Percentiles rank a stretch among this genome's conserved stretches.
These are phyloP conservation scores for Actinomortierella wolfii DNA, from an alignment of 371 early-diverging fungal genomes.

Conservation along the genomic window DNA sequence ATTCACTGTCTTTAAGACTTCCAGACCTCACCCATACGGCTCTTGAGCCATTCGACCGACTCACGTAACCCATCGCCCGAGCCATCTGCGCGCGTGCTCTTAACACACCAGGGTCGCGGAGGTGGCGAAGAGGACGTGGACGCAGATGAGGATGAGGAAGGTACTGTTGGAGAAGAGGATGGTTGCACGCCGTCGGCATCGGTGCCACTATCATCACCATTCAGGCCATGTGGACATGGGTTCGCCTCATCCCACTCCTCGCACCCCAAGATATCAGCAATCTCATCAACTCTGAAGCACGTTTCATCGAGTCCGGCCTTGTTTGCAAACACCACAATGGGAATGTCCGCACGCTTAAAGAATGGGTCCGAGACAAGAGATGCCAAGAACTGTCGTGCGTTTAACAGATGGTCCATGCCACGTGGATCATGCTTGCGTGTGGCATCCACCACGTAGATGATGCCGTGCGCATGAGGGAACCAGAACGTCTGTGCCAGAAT, in stretches of 20 bases:
- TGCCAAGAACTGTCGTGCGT: constrained; percentile 33
- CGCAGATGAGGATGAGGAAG: too few species aligned
- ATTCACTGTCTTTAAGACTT: background rate
- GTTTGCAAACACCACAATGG: constrained; percentile 44
- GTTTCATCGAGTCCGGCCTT: constrained; percentile 43
- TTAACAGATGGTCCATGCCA: constrained; percentile 37
- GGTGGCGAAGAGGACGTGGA: too few species aligned
- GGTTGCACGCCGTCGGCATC: too few species aligned
- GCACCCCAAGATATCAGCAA: constrained; percentile 44
- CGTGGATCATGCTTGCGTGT: constrained; percentile 46
- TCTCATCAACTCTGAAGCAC: constrained; percentile 41
- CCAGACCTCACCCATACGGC: constrained; percentile 42
- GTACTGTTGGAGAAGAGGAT: too few species aligned
- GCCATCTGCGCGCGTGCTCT: constrained; percentile 40
- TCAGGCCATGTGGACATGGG: background rate
- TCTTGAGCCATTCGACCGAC: constrained; percentile 45
- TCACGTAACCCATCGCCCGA: constrained; percentile 36
- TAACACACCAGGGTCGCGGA: constrained; percentile 41
- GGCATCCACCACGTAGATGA: constrained; percentile 43
- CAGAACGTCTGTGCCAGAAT: constrained; percentile 40
- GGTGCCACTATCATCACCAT: too few species aligned
- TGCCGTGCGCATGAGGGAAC: constrained; percentile 44
- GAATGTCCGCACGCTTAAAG: constrained; percentile 33
- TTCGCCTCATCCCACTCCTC: constrained; percentile 32
- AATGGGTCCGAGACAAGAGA: constrained; percentile 27